Base-by-base conservation (phyloP, 306 rosid genomes). In the Trifolium repens region DNA sequence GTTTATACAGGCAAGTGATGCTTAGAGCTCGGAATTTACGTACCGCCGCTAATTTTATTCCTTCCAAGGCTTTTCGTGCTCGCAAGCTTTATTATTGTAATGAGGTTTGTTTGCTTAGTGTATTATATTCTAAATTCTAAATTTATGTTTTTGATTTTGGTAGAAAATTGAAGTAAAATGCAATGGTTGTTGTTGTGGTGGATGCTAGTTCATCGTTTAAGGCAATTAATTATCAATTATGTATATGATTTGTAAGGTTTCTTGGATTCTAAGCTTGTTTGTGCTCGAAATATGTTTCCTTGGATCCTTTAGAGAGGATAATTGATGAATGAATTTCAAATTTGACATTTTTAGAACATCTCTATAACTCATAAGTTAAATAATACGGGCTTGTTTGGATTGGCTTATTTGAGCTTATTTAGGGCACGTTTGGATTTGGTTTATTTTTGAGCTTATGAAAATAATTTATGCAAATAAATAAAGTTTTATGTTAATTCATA, bases 21-120 rank as follows among this genome's bases (percentile, higher is more conserved):
- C 67, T 94, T 81, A 85, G 99, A 89, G 99, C 99, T 86, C 91
- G 99, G 76, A 94, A 88, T 84, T 79, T 94, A 74, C 96, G 99
- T 50, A 84, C 87, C 8, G 90, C 87, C 4, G 97, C 97, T 37
- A 94, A 94, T 82, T 90, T 89, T 69, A 89, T 94, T 35, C 99
- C 99, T 79, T 79, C 88, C 0, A 94, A 90, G 81, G 87, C 99
- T 73, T 94, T 91, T 82, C 97, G 96, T 0, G 80, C 96, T 14
- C 97, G 99, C 74, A 88, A 89, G 47, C 74, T 89, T 65, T 92
- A 94, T 77, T 91, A 64, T 74, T 86, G 89, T 74, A 94, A 94
- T 14, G 99, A 92, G 97, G 99, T 94, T 72, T 13, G 87, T 66
- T 53, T 58, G 3, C 32, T 50, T 73, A 30, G 12, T 62, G 1